These are phyloP conservation scores for Arxiozyma bovina DNA, from an alignment of 1,139 yeast genomes.

Conservation along the genomic window DNA sequence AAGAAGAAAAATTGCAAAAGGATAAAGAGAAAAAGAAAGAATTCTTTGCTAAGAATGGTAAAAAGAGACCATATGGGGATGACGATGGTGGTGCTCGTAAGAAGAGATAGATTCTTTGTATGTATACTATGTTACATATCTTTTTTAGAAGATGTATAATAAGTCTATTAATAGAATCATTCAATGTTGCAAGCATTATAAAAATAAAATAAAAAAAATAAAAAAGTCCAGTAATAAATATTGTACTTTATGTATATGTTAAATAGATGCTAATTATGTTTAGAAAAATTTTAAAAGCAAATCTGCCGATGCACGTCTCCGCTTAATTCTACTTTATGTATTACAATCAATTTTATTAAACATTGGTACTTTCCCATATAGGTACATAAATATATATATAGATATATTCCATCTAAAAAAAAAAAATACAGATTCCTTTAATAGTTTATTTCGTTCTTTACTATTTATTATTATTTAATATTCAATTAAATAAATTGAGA, in stretches of 20 bases:
- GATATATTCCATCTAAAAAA: too few species aligned
- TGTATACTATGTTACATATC: background rate
- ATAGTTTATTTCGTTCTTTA: background rate
- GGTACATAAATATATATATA: too few species aligned
- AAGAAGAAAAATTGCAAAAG: conserved; percentile 62
- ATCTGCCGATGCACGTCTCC: too few species aligned
- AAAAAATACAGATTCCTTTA: too few species aligned
- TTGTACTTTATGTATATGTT: background rate
- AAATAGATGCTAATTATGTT: too few species aligned
- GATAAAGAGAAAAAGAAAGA: conserved; percentile 83
- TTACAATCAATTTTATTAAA: too few species aligned
- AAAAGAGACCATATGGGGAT: conserved; percentile 49
- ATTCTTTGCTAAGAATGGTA: conserved; percentile 65
- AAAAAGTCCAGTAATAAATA: too few species aligned
- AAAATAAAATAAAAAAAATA: too few species aligned
- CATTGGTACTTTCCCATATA: background rate
- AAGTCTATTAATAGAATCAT: too few species aligned
- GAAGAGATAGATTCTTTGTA: conserved; percentile 16
- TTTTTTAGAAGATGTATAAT: background rate
- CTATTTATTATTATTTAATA: background rate
- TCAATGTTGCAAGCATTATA: too few species aligned
- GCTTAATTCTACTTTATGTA: too few species aligned
- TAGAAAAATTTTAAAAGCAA: too few species aligned
- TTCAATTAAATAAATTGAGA: conserved; percentile 69
- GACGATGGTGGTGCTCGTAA: conserved; percentile 30